These are phyloP conservation scores for Apiospora pterosperma DNA, from an alignment of 2,329 filamentous ascomycete genomes.

Conservation along the genomic window DNA sequence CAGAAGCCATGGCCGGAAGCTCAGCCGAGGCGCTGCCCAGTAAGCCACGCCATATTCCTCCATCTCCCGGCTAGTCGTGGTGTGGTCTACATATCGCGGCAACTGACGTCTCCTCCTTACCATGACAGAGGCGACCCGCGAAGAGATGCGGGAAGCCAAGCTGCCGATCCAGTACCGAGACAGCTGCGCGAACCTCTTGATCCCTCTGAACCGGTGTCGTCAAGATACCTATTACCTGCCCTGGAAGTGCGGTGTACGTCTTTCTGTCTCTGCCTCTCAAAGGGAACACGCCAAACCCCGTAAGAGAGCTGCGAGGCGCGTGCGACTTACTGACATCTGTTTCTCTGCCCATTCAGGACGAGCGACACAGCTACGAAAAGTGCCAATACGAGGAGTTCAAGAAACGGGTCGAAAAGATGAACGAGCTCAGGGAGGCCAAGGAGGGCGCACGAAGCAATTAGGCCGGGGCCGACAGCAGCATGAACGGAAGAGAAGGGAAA, in stretches of 20 bases:
- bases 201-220: constrained; percentile 93
- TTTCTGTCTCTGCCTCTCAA: background rate
- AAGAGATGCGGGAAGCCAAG: constrained; percentile 90
- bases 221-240: constrained; percentile 88
- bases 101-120: background rate
- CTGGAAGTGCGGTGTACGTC: constrained; percentile 93
- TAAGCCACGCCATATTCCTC: constrained; percentile 12
- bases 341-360: constrained; percentile 57
- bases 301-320: background rate
- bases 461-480: no score
- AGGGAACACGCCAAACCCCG: background rate
- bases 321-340: constrained; percentile 7
- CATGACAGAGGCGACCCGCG: constrained; percentile 71
- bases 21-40: constrained; percentile 24
- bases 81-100: no score
- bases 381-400: constrained; percentile 99
- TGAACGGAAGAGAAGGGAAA: background rate
- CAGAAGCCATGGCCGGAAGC: constrained; percentile 14
- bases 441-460: constrained; percentile 81
- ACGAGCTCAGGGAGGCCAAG: constrained; percentile 87
- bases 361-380: constrained; percentile 97
- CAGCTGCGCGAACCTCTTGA: constrained; percentile 90
- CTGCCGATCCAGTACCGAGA: constrained; percentile 91
- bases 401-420: constrained; percentile 97
- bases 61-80: background rate